A percentile compares a stretch with the other conserved stretches of the same genome.
Evolutionary conservation across 2,329 filamentous ascomycete genomes (phyloP).

Genomic region (Alternaria gansuensis): DNA sequence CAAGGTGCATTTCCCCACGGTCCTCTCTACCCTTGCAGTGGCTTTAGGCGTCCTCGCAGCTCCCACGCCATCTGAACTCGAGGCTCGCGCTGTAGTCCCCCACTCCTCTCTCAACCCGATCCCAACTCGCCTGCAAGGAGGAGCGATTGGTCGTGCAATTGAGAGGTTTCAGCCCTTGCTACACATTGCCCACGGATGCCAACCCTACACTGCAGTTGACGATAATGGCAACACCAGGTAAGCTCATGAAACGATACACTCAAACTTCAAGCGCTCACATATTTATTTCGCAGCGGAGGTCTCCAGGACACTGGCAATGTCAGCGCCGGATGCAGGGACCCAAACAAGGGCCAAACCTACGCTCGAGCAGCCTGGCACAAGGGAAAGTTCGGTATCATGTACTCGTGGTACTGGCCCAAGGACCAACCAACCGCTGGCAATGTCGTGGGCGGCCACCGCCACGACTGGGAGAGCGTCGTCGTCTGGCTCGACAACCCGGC

Average conservation of each 20-base stretch:
- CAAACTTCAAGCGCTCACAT: background rate
- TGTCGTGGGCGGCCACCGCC: slow-evolving; percentile 6
- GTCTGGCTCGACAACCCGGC: background rate
- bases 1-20: background rate
- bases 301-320: slow-evolving; percentile 5
- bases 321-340: slow-evolving; percentile 3
- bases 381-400: slow-evolving; percentile 12
- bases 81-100: slow-evolving; percentile 9
- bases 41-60: background rate
- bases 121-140: slow-evolving; percentile 6
- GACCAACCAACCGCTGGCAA: slow-evolving; percentile 5
- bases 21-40: background rate
- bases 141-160: slow-evolving; percentile 9
- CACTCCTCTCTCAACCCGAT: slow-evolving; percentile 7
- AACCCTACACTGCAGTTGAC: slow-evolving; percentile 10
- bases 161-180: slow-evolving; percentile 6
- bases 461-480: slow-evolving; percentile 6
- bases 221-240: slow-evolving; percentile 9
- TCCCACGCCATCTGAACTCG: background rate
- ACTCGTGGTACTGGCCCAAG: slow-evolving; percentile 13
- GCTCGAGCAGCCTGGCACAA: slow-evolving; percentile 10
- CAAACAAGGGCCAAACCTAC: slow-evolving; percentile 6
- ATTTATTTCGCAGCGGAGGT: slow-evolving; percentile 2
- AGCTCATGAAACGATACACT: background rate
- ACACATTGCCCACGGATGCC: slow-evolving; percentile 10